Evolutionary conservation across 257 asterid genomes (phyloP), one percentile per base, ranked within the genome.

Genomic region (Osmanthus fragrans): DNA sequence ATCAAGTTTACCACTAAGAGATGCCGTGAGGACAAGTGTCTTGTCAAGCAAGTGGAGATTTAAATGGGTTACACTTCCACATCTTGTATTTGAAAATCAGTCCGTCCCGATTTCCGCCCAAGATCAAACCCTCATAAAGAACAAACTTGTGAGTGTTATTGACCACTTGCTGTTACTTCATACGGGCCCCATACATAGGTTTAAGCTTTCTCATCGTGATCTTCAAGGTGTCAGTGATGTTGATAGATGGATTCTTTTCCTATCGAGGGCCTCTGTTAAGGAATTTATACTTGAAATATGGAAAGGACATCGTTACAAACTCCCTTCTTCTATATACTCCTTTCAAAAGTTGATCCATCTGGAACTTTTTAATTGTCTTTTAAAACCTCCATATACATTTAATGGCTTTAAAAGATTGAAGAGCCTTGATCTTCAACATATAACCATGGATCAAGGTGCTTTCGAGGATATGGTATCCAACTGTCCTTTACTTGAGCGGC

Each of bases 351-450:
- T 93, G 77, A 82, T 87, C 70, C 98, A 95, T 86, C 85, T 95
- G 85, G 97, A 95, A 80, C 93, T 95, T 80, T 95, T 93, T 80
- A 95, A 93, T 82, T 93, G 99, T 85, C 93, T 93, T 45, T 83
- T 95, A 64, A 93, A 85, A 77, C 97, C 97, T 51, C 93, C 94
- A 19, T 54, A 71, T 69, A 75, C 83, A 67, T 95, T 95, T 81
- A 64, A 58, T 78, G 99, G 99, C 76, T 95, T 91, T 82, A 90
- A 81, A 81, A 85, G 82, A 83, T 86, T 95, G 88, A 91, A 90
- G 82, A 95, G 97, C 85, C 94, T 95, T 32, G 98, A 95, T 84
- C 98, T 95, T 82, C 99, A 95, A 89, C 98, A 90, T 80, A 93
- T 95, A 74, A 91, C 97, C 39, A 95, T 95, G 97, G 98, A 95